Evolutionary conservation across 495 filamentous ascomycete species (phyloP), one percentile per base, ranked within the genome.

Genomic region (Sporormia fimetaria): DNA sequence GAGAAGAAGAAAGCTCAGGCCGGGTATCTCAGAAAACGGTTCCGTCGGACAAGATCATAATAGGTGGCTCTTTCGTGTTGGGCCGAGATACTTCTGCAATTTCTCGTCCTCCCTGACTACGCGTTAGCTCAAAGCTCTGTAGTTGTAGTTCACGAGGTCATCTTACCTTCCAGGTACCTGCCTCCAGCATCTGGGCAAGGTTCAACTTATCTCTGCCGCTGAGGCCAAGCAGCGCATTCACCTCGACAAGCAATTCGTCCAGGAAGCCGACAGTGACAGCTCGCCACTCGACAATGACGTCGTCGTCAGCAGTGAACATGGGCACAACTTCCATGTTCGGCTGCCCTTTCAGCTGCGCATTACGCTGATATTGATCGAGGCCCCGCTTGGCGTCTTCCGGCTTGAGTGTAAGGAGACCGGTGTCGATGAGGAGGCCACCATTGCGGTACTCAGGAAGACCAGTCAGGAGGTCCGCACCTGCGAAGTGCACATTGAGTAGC

Each of bases 41-140:
- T 31, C 90, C 90, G 58, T 98, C 90, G 44, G 83, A 92, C 39
- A 93, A 71, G 49, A 96, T 95, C 66, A 94, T 80, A 54, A 98
- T 96, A 3, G 90, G 90, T 14, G 92, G 86, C 56, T 88, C 85
- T 65, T 92, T 94, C 28, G 92, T 96, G 56, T 95, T 95, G 5
- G 90, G 90, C 45, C 90, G 70, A 40, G 83, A 92, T 37, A 95
- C 83, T 63, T 95, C 92, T 28, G 90, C 90, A 46, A 96, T 79
- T 65, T 96, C 90, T 57, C 90, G 76, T 41, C 90, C 90, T 56
- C 88, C 92, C 90, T 95, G 45, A 54, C 28, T 49, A 28, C 29
- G 12, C 52, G 38, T 42, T 44, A 32, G 41, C 25, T 18, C 6
- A n/a, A 14, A 6, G 25, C 28, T 16, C 3, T 38, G 14, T 21